phyloP scores from a whole-genome alignment of 768 basidiomycete species.

The Xerocomellus dryophilus region DNA sequence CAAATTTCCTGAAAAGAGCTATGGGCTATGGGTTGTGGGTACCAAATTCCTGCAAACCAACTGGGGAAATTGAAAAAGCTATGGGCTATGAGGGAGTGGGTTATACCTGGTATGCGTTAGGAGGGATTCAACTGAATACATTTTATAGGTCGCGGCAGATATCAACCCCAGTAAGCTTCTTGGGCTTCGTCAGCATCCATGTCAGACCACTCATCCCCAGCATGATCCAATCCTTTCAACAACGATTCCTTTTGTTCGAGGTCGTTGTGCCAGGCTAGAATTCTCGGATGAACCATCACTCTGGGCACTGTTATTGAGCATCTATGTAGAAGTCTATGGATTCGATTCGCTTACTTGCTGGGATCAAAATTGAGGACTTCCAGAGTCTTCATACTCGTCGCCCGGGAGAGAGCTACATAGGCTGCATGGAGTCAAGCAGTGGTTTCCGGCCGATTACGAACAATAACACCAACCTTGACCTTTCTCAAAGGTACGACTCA shows the following conservation, averaged over 20 bases:
- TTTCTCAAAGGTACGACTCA: conserved; percentile 72
- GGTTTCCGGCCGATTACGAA: neutral
- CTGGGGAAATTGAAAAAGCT: too few species aligned
- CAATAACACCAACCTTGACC: conserved; percentile 55
- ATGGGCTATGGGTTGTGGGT: too few species aligned
- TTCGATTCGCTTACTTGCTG: conserved; percentile 43
- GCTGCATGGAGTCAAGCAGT: conserved; percentile 35
- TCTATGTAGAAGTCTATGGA: neutral
- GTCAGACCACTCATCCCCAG: conserved; percentile 20
- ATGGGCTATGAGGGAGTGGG: too few species aligned
- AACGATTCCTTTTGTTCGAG: conserved; percentile 20
- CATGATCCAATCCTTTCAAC: conserved; percentile 9
- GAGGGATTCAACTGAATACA: too few species aligned
- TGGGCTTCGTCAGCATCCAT: conserved; percentile 39
- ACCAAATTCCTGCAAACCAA: too few species aligned
- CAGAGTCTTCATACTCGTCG: conserved; percentile 60
- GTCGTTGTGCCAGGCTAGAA: conserved; percentile 53
- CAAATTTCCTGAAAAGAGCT: too few species aligned
- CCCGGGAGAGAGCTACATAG: conserved; percentile 72
- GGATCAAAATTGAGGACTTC: conserved; percentile 65
- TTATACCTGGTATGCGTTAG: too few species aligned
- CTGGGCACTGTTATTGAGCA: conserved; percentile 32
- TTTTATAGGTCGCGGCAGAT: neutral
- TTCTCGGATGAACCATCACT: conserved; percentile 61
- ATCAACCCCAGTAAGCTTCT: conserved; percentile 30